Base-by-base conservation (phyloP, 2,329 filamentous ascomycete species). In the Penicillium brevicompactum region DNA sequence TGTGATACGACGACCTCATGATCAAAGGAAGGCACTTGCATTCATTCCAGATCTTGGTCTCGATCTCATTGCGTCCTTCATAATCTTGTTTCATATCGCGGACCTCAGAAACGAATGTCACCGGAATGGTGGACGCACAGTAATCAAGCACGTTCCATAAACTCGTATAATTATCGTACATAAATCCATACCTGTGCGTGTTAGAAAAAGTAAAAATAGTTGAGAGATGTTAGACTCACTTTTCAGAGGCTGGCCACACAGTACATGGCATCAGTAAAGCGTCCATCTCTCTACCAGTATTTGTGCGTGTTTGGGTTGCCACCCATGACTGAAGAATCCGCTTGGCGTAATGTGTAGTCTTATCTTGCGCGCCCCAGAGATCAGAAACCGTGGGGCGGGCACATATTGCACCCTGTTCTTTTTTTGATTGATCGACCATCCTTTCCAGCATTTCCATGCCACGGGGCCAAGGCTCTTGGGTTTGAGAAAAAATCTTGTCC, bases 61-160 rank as follows among this genome's bases (percentile, higher is more conserved):
- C 31, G 11, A 10, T 34, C 13, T 11, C 31, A 10, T 34, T 34
- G 31, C 31, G 31, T 5, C 31, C 31, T 34, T 34, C 7, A 10
- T 34, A 34, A 34, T 34, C 31, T 2, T 34, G 2, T 10, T 34
- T 34, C 31, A 5, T 14, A 34, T 34, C 31, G 9, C 13, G 10
- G 31, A 11, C 31, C 13, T 34, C 10, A 10, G 31, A 34, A 14
- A 34, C 31, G 52, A 54, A 69, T 61, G 66, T 49, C 2, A 83
- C 82, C 6, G 72, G 71, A 48, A 76, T 55, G 27, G 67, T 68
- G 9, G 73, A 53, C 31, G 63, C 67, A 6, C 72, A 63, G 49
- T 69, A 71, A 27, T 76, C 63, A 18, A 75, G 16, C 34, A 77
- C 38, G 43, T 74, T 71, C 70, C 72, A 70, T 55, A 74, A 58